Base-by-base conservation (phyloP, 345 rosid genomes). In the Pseudoturritis turrita region DNA sequence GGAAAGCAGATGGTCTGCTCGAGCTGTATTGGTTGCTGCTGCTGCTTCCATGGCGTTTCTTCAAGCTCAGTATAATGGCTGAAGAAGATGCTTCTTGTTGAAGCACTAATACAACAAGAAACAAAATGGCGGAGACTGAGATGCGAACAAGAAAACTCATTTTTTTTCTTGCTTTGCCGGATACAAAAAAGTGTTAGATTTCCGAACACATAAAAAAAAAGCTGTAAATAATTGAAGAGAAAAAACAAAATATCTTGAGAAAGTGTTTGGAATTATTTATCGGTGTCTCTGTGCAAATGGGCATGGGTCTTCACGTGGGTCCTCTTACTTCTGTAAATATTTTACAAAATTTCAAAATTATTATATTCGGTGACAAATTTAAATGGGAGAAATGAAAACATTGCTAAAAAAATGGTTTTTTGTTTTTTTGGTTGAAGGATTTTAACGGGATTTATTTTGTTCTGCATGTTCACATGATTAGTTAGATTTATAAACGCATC, bases 31-130 rank as follows among this genome's bases (percentile, higher is more conserved):
- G 83, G 53, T 79, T 39, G 9, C 37, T 53, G 21, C 71, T 23
- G 37, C 78, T 80, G 62, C 78, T 68, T 23, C 74, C 79, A 65
- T 87, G 96, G 82, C 79, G 87, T 78, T 81, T 83, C 71, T 79
- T 85, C 71, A 81, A 62, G 83, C 88, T 83, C 49, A 88, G 21
- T 49, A 89, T 76, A 51, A 89, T 18, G 75, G 89, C 97, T 1
- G 98, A 68, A 39, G 85, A 85, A 46, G 75, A 74, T 14, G 65
- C 58, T 11, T 79, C 70, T 64, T 76, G 77, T 46, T 82, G 83
- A 45, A 82, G 36, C 0, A 70, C 0, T 4, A 69, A 8, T 49
- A 81, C 26, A 63, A 70, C 28, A 44, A 82, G 25, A 12, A 74
- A 56, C 14, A 85, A 11, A 41, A 80, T 35, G 64, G 75, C 66